Conservation (phyloP, 2,329 filamentous ascomycete species). For the Elsinoe necatrix region DNA sequence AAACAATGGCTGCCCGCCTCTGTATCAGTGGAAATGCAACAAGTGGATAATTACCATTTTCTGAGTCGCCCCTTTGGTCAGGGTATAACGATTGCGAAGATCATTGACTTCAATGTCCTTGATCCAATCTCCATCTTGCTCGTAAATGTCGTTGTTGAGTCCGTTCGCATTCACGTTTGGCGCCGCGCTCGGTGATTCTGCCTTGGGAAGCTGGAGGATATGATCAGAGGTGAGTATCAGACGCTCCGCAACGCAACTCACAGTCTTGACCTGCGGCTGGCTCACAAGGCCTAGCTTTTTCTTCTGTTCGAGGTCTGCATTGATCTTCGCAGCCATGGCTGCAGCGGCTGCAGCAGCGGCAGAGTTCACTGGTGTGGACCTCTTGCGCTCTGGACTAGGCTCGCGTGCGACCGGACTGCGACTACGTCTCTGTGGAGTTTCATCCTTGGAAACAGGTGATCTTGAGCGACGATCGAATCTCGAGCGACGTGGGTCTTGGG, state of each 20-base stretch:
- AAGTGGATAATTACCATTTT: slow-evolving; percentile 94
- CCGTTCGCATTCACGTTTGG: slow-evolving; percentile 41
- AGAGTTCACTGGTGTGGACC: slow-evolving; percentile 58
- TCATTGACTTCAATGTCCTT: slow-evolving; percentile 99
- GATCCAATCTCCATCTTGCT: slow-evolving; percentile 94
- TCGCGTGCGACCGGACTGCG: slow-evolving; percentile 65
- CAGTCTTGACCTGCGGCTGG: neutral
- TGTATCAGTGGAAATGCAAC: slow-evolving; percentile 57
- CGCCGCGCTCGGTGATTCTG: slow-evolving; percentile 26
- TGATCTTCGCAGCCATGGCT: slow-evolving; percentile 64
- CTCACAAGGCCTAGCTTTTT: slow-evolving; percentile 46
- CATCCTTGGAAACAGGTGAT: slow-evolving; percentile 59
- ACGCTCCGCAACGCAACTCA: neutral
- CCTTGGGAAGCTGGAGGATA: slow-evolving; percentile 20
- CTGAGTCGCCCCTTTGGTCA: slow-evolving; percentile 95
- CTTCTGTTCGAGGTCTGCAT: slow-evolving; percentile 47
- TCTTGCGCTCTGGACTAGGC: slow-evolving; percentile 43
- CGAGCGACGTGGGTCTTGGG: slow-evolving; percentile 57
- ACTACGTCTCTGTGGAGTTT: slow-evolving; percentile 60
- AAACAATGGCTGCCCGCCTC: slow-evolving; percentile 33
- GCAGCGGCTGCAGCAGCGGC: slow-evolving; percentile 44
- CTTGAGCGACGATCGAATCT: slow-evolving; percentile 86
- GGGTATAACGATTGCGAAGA: slow-evolving; percentile 86
- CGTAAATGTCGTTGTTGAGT: slow-evolving; percentile 76
- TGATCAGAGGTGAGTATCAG: neutral